These are phyloP conservation scores for Nitzschia sp. DNA, from an alignment of 108 stramenopile species.

Conservation along the genomic window DNA sequence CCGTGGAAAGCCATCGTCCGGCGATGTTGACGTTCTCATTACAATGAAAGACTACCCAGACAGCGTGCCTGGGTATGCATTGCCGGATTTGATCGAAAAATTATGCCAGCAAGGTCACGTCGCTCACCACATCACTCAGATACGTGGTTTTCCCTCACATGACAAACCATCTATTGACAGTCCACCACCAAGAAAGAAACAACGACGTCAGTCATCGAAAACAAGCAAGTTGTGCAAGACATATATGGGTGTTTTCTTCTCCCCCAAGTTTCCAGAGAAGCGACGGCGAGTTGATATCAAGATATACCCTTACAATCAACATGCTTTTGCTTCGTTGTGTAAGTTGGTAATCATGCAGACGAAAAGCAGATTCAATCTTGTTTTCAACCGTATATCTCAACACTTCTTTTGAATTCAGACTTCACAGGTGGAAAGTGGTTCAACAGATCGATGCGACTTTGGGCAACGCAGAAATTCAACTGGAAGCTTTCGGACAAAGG, in stretches of 20 bases:
- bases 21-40: slow-evolving; percentile 36
- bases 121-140: slow-evolving; percentile 24
- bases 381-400: no score
- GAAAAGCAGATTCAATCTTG: no score
- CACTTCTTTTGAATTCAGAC: slow-evolving; percentile 23
- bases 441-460: slow-evolving; percentile 38
- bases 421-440: slow-evolving; percentile 39
- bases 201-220: neutral
- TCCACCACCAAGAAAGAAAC: neutral
- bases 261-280: slow-evolving; percentile 6
- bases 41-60: slow-evolving; percentile 9
- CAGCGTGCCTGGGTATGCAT: slow-evolving; percentile 11
- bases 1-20: slow-evolving; percentile 23
- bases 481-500: slow-evolving; percentile 28
- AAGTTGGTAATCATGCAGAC: no score
- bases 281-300: slow-evolving; percentile 42
- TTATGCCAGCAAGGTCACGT: slow-evolving; percentile 25
- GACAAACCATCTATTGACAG: neutral
- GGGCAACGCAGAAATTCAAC: slow-evolving; percentile 23
- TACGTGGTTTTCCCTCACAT: neutral
- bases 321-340: slow-evolving; percentile 18
- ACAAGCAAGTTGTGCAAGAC: neutral
- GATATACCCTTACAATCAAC: slow-evolving; percentile 21
- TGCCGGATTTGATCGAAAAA: slow-evolving; percentile 15
- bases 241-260: slow-evolving; percentile 37